These are phyloP conservation scores for Sparassis latifolia DNA, from an alignment of 1,284 basidiomycete genomes.

Conservation along the genomic window DNA sequence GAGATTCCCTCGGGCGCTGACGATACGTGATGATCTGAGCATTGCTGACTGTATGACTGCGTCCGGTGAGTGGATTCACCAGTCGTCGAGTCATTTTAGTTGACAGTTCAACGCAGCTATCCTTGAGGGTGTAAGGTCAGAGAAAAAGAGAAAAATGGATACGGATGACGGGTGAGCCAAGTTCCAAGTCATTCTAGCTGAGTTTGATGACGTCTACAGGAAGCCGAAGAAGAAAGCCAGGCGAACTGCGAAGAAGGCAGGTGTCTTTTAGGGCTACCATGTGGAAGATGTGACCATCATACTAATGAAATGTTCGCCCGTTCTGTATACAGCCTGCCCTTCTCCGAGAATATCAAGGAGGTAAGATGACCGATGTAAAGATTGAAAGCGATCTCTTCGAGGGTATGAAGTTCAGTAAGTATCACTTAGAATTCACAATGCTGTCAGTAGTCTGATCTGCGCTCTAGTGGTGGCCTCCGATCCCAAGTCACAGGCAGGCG, in stretches of 20 bases:
- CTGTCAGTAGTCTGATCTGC: background rate
- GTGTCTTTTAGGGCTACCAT: conserved; percentile 1
- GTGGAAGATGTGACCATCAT: background rate
- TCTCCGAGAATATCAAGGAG: conserved; percentile 60
- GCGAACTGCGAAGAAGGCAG: conserved; percentile 46
- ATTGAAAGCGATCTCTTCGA: conserved; percentile 64
- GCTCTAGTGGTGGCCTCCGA: conserved; percentile 69
- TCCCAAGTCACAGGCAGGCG: conserved; percentile 61
- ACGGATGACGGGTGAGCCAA: conserved; percentile 42
- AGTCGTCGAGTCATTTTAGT: background rate
- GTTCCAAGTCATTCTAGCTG: background rate
- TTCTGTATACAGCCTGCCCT: conserved; percentile 42
- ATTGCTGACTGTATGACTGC: conserved; percentile 66
- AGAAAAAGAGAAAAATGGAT: conserved; percentile 69
- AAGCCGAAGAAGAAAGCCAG: conserved; percentile 62
- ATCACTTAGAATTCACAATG: background rate
- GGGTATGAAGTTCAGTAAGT: conserved; percentile 73
- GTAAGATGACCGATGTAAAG: conserved; percentile 50
- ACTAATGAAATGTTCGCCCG: too few relatives aligned
- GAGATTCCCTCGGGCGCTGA: conserved; percentile 83
- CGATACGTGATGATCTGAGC: conserved; percentile 69
- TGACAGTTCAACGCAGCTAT: conserved; percentile 26
- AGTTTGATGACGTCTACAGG: conserved; percentile 24
- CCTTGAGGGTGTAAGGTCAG: conserved; percentile 51
- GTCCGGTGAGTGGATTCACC: conserved; percentile 38